Evolutionary conservation across 768 basidiomycete genomes (phyloP).

Genomic region (Antrodiella citrinella): DNA sequence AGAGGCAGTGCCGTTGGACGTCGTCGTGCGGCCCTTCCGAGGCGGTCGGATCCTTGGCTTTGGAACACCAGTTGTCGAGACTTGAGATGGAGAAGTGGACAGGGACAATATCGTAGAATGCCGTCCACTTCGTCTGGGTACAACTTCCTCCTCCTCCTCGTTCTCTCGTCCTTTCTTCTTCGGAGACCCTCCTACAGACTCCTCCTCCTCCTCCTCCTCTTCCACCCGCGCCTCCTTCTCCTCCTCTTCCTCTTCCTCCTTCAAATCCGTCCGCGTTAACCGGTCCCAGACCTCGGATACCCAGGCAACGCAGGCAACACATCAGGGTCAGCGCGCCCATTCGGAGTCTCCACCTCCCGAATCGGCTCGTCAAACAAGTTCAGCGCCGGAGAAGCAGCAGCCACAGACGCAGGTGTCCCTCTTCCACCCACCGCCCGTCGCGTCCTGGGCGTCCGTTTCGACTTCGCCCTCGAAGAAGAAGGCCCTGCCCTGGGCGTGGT

Average conservation of each 20-base stretch:
- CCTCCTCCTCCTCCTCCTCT: background rate
- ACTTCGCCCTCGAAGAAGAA: background rate
- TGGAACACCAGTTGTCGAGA: background rate
- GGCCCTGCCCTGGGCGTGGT: conserved; percentile 4
- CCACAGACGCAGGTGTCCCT: background rate
- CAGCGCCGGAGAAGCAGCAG: background rate
- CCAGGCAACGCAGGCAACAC: background rate
- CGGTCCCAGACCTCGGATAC: background rate
- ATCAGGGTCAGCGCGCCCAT: too few species aligned
- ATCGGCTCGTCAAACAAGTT: background rate
- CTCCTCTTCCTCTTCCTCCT: background rate
- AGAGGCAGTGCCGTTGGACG: background rate
- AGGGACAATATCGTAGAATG: background rate
- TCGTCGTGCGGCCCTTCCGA: background rate
- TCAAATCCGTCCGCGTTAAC: too few species aligned
- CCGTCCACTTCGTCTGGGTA: background rate
- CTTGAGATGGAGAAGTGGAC: background rate
- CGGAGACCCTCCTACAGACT: background rate
- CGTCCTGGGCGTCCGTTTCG: background rate
- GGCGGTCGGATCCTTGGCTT: background rate
- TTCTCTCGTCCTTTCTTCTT: background rate
- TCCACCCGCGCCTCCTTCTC: background rate
- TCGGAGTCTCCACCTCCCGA: background rate
- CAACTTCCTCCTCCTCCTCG: background rate
- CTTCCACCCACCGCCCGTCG: background rate